A percentile compares a stretch with the other conserved stretches of the same genome.
These are phyloP conservation scores for Neltuma alba DNA, from an alignment of 306 rosid genomes.

Conservation along the genomic window DNA sequence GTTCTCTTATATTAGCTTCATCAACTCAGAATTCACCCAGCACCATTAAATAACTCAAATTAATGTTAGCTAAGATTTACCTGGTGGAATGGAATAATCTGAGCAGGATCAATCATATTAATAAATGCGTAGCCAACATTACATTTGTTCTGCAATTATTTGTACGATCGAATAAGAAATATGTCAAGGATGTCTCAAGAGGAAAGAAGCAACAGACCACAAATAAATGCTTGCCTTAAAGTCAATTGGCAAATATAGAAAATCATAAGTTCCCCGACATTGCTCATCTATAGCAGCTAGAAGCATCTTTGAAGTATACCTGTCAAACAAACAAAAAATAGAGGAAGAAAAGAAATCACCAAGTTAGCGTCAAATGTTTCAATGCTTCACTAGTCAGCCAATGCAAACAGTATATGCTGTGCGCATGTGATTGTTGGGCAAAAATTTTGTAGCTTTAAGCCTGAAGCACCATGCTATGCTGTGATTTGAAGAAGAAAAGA, in stretches of 20 bases:
- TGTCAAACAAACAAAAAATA: conserved; percentile 20
- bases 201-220: conserved; percentile 21
- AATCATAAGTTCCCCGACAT: conserved; percentile 77
- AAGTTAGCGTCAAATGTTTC: conserved; percentile 8
- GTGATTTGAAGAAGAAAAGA: conserved; percentile 15
- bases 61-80: conserved; percentile 34
- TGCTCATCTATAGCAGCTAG: conserved; percentile 79
- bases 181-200: background rate
- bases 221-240: conserved; percentile 59
- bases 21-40: conserved; percentile 1
- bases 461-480: background rate
- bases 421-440: background rate
- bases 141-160: conserved; percentile 68
- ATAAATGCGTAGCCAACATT: conserved; percentile 85
- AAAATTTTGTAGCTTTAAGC: background rate
- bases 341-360: conserved; percentile 3
- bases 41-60: conserved; percentile 1
- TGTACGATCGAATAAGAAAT: conserved; percentile 30
- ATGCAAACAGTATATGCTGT: background rate
- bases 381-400: conserved; percentile 16
- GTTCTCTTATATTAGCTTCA: conserved; percentile 19
- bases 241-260: conserved; percentile 75
- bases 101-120: conserved; percentile 69
- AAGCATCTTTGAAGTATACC: conserved; percentile 85
- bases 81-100: conserved; percentile 72